Base-by-base conservation (phyloP, 352 stramenopile species). In the Phytophthora pluvialis region DNA sequence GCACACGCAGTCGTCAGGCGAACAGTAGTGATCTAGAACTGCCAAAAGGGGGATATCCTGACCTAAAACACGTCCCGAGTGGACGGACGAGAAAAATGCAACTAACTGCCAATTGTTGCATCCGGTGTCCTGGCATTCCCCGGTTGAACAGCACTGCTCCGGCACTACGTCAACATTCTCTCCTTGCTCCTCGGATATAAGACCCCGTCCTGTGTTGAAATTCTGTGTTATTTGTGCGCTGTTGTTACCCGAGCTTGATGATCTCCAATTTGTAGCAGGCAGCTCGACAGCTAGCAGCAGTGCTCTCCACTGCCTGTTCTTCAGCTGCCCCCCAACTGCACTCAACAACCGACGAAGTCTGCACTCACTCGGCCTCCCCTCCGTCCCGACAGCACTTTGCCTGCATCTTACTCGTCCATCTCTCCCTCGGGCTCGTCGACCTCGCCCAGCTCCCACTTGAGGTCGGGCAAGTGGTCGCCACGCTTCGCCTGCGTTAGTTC, bases 391-490 rank as follows among this genome's bases (percentile, higher is more conserved):
- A 57, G 38, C 48, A 53, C 36, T n/a, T 49, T 55, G 43, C 36
- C 26, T 55, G 12, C 43, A 57, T 65, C 55, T 86, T 86, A 90
- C 75, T 89, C 83, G 64, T 90, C 81, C 63, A 95, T 88, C 67
- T 95, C 88, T 75, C 82, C 85, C 73, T 92, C 86, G 11, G 88
- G 82, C 56, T 93, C 81, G 54, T 90, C 80, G 31, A 64, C 75
- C 45, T 89, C 56, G 35, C 88, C 88, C 55, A 95, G 64, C 61
- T 95, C 88, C 88, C 88, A 95, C 64, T 83, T 88, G 55, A 95
- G 72, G 45, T 94, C 81, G 0, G 81, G 82, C 56, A 95, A 64
- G 60, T 89, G 70, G 64, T 94, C 82, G 47, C 82, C 82, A 42
- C 88, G 86, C 68, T 92, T 91, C 26, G 79, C 65, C 85, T 93